Evolutionary conservation across 2,329 filamentous ascomycete species (phyloP), one percentile per base, ranked within the genome.

Genomic region (Tricladium varicosporioides): DNA sequence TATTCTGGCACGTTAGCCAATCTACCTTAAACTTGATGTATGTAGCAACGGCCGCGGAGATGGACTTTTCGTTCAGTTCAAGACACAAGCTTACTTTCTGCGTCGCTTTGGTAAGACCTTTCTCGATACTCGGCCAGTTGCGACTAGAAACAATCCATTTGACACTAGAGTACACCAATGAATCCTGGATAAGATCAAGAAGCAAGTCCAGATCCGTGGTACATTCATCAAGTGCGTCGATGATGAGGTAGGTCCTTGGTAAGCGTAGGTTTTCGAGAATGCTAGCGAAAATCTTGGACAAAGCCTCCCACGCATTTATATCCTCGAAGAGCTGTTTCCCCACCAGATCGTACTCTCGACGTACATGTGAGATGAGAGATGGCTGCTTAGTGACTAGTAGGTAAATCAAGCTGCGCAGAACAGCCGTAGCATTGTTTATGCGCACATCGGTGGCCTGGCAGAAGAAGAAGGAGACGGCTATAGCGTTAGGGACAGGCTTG

Each of bases 221-320:
- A 58, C 75, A 79, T 61, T 80, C 76, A 55, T 81, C 76, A 0
- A 80, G 73, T 1, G 76, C 77, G 63, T 80, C 76, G 45, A 81
- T 64, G 11, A 79, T 57, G 3, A 81, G 51, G 58, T 69, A 70
- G 0, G 66, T 68, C 0, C 11, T 58, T 1, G 63, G 13, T 2
- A 74, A 53, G 5, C 11, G 63, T 2, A 59, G 54, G 45, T 78
- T 73, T 13, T 68, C 14, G 1, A 81, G 56, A 11, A 81, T 75
- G 3, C 62, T 59, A 0, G 14, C 57, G 0, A 81, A 70, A 4
- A 80, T 73, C 1, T 70, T 54, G 0, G 62, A 69, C 5, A 81
- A 50, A 1, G 67, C 63, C 43, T 64, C 32, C 68, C 71, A 76
- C 1, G 71, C 67, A 67, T 76, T 76, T 0, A 42, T 13, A 42